A percentile compares a stretch with the other conserved stretches of the same genome.
phyloP scores from a whole-genome alignment of 805 yeast genomes.

The Ogataea saltuana region DNA sequence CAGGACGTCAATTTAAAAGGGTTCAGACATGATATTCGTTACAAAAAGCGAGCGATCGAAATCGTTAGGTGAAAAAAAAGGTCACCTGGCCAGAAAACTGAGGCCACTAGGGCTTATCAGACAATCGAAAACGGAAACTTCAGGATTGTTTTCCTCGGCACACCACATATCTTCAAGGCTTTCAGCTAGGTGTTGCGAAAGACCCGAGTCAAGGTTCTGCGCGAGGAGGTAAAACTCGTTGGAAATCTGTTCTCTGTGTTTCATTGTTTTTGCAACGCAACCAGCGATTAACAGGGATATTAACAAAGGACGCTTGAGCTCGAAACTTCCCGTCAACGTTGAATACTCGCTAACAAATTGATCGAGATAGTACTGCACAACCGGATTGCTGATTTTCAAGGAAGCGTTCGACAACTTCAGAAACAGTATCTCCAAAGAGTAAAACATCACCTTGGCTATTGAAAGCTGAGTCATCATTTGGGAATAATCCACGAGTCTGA shows the following conservation, averaged over 20 bases:
- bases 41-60: not conserved
- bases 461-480: constrained; percentile 12
- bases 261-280: constrained; percentile 27
- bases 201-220: constrained; percentile 11
- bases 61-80: not conserved
- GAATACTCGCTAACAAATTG: constrained; percentile 24
- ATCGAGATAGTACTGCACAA: constrained; percentile 30
- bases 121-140: constrained; percentile 17
- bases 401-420: constrained; percentile 25
- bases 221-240: constrained; percentile 28
- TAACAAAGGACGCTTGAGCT: constrained; percentile 9
- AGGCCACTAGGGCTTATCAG: constrained; percentile 23
- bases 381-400: constrained; percentile 23
- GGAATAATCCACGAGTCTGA: not conserved
- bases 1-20: constrained; percentile 32
- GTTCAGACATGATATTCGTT: not conserved
- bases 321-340: constrained; percentile 3
- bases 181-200: constrained; percentile 21
- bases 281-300: constrained; percentile 34
- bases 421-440: constrained; percentile 30
- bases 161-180: constrained; percentile 34
- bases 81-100: constrained; percentile 9
- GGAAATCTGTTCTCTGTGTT: constrained; percentile 30
- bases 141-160: constrained; percentile 23
- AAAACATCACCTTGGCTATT: constrained; percentile 29